Percentiles rank a stretch among this genome's conserved stretches.
phyloP scores from a whole-genome alignment of 73 alveolate species.

The Tetrahymena malaccensis region DNA sequence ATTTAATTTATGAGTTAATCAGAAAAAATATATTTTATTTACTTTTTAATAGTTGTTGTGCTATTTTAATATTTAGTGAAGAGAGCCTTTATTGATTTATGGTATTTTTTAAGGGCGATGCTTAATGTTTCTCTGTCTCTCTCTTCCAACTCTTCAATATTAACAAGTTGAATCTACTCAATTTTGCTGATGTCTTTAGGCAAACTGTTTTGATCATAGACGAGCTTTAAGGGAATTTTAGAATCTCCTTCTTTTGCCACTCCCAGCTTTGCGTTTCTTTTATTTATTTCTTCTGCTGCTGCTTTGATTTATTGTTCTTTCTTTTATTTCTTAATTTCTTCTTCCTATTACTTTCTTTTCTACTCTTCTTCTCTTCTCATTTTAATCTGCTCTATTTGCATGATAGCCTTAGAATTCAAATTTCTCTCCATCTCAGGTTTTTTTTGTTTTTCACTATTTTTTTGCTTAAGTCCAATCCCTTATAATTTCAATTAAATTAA shows the following conservation, averaged over 20 bases:
- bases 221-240: not conserved
- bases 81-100: slow-evolving; percentile 25
- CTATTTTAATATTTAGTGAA: slow-evolving; percentile 28
- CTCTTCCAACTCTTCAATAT: slow-evolving; percentile 17
- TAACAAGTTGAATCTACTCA: not conserved
- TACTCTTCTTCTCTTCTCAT: slow-evolving; percentile 34
- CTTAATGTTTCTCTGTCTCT: slow-evolving; percentile 15
- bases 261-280: not conserved
- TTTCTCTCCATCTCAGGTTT: not conserved
- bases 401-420: slow-evolving; percentile 17
- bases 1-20: no score
- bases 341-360: slow-evolving; percentile 12
- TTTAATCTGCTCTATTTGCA: slow-evolving; percentile 17
- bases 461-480: slow-evolving; percentile 1
- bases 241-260: not conserved
- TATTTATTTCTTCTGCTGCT: not conserved
- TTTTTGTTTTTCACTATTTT: not conserved
- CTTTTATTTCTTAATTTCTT: not conserved
- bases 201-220: not conserved
- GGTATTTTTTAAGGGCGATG: slow-evolving; percentile 8
- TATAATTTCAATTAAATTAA: not conserved
- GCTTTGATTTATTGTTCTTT: not conserved
- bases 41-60: not conserved
- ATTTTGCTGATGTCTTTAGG: not conserved
- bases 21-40: not conserved